Conservation (phyloP, 495 filamentous ascomycete genomes). For the Aspergillus nidulans region DNA sequence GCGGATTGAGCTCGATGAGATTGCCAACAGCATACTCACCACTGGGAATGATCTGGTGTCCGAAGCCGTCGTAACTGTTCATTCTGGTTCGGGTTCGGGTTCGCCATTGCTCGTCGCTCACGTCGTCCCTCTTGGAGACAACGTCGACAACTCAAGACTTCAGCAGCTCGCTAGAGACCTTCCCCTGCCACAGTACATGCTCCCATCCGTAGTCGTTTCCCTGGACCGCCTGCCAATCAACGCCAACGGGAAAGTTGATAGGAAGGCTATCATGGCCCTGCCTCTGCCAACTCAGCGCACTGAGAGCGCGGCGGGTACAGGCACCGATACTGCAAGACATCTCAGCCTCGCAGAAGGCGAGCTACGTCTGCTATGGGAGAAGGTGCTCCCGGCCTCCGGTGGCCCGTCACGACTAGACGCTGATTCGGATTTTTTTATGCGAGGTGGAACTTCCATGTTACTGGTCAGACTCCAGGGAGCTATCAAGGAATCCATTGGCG, state of each 20-base stretch:
- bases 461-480: no score
- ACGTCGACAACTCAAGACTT: neutral
- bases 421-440: no score
- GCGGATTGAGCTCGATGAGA: conserved; percentile 47
- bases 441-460: no score
- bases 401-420: no score
- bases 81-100: neutral
- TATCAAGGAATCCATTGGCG: no score
- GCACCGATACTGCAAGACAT: no score
- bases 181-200: neutral
- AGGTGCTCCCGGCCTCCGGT: no score
- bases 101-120: conserved; percentile 30
- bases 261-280: neutral
- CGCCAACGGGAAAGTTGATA: neutral
- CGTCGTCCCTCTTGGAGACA: conserved; percentile 10
- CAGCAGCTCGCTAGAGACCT: neutral
- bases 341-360: no score
- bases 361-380: no score
- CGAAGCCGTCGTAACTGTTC: conserved; percentile 28
- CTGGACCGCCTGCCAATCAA: neutral
- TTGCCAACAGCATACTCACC: conserved; percentile 33
- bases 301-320: no score
- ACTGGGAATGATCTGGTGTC: conserved; percentile 19
- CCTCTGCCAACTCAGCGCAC: no score
- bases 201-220: neutral